Base-by-base conservation (phyloP, 2,329 filamentous ascomycete species). In the Fusarium concolor region DNA sequence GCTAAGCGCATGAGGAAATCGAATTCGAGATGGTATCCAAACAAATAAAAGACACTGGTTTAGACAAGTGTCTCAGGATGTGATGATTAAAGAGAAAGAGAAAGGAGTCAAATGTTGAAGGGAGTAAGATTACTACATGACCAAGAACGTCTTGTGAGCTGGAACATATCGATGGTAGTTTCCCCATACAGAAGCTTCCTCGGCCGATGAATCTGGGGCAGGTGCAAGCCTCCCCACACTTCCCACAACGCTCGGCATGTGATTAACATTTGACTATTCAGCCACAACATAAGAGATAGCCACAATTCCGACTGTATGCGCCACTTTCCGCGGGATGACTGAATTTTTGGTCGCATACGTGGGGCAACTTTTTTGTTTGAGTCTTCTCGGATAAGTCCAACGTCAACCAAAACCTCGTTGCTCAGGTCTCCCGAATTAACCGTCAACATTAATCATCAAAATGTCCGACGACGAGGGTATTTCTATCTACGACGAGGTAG, bases 401-500 rank as follows among this genome's bases (percentile, higher is more conserved):
- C 33, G 20, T 41, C 20, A 20, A 52, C 47, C 14, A 50, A 26
- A 46, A 58, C 15, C 33, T 39, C 17, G 24, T 55, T 11, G 54
- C 42, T 39, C 24, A 38, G 38, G 35, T 41, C 45, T n/a, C 45
- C n/a, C 22, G 41, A 35, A 31, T 7, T 24, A 42, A 37, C 26
- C 18, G 26, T 31, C 31, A 17, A 11, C 47, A 52, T 46, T 14
- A 43, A 31, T 29, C 24, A 28, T 43, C 56, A 81, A 71, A 57
- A 90, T 90, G 88, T 84, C 88, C 35, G 89, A 90, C 76, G 87
- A 90, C 68, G 85, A 87, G 53, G 82, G 83, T 33, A 80, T 91
- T 58, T 89, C 91, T 71, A 92, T 97, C 78, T 98, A 97, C 84
- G 95, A 98, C 76, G 95, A 97, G 81, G 95, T 98, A 80, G 95